Percentiles rank a stretch among this genome's conserved stretches.
phyloP scores from a whole-genome alignment of 305 asterid species.

The Solanum hybrid region DNA sequence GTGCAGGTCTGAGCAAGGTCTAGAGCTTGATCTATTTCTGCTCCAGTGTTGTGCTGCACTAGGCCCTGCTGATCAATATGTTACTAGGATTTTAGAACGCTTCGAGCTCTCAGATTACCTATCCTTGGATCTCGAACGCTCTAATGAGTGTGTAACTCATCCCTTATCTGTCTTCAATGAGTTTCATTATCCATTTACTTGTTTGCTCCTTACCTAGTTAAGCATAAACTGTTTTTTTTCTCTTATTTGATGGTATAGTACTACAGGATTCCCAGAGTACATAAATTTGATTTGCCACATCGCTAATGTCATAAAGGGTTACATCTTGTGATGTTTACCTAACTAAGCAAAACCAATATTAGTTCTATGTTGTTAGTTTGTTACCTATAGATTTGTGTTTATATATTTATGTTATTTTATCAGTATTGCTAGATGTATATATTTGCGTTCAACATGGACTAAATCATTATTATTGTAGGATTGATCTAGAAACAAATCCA shows the following conservation, averaged over 20 bases:
- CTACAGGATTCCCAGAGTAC: neutral
- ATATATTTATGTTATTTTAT: neutral
- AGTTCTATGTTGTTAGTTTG: neutral
- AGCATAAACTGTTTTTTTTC: neutral
- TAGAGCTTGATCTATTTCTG: constrained; percentile 93
- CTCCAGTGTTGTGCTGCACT: constrained; percentile 96
- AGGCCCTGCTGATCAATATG: constrained; percentile 86
- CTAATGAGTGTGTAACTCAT: constrained; percentile 78
- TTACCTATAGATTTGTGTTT: neutral
- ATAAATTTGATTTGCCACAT: neutral
- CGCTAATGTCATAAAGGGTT: neutral
- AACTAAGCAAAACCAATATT: neutral
- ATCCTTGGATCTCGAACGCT: constrained; percentile 61
- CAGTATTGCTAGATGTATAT: neutral
- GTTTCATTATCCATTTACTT: neutral
- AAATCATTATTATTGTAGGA: neutral
- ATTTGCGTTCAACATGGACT: neutral
- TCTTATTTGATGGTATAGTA: neutral
- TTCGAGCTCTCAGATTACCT: constrained; percentile 79
- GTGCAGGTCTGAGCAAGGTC: constrained; percentile 89
- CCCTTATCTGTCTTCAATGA: constrained; percentile 15
- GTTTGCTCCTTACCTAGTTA: neutral
- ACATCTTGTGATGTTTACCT: neutral
- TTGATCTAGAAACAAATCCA: neutral
- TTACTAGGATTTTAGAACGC: constrained; percentile 80